Evolutionary conservation across 2,329 filamentous ascomycete species (phyloP), one percentile per base, ranked within the genome.

Genomic region (Diaporthe caulivora): DNA sequence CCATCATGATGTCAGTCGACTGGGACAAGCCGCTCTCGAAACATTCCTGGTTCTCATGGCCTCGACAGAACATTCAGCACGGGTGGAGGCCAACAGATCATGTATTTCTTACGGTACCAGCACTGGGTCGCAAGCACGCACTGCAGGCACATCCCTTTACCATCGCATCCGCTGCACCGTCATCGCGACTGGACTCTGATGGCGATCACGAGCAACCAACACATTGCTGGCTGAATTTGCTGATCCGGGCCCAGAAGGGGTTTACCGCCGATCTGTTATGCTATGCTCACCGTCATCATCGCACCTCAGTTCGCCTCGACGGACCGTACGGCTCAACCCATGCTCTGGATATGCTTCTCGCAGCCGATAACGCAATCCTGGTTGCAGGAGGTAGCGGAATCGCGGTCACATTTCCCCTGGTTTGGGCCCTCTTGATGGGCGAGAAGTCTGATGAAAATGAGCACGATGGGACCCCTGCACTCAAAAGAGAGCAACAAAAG

Each of bases 121-220:
- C 81, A 0, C 83, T 93, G 8, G 87, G 87, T 2, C 80, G 81
- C 3, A 86, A 84, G 70, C 87, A 92, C 77, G 78, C 82, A 3
- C 78, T 92, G 1, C 91, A 93, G 80, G 86, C 90, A 0, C 91
- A 93, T 78, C 91, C 91, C 0, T 93, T 93, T 80, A 92, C 90
- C 11, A 92, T 93, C 71, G 88, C 90, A 21, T 92, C 91, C 2
- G 86, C 87, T 0, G 89, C 90, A 13, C 88, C 89, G 1, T 47
- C 55, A 44, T 17, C 13, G 2, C 3, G 24, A 5, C 3, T 8
- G 0, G 4, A 15, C 15, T 13, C 26, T 15, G 37, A 24, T 8
- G 49, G 21, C 1, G 44, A 10, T 10, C 13, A 18, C 9, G 31
- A 67, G 4, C 31, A 54, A 11, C 7, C 58, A 6, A 13, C n/a